A percentile compares a stretch with the other conserved stretches of the same genome.
Evolutionary conservation across 1,139 yeast species (phyloP).

Genomic region (Candida frijolesensis): DNA sequence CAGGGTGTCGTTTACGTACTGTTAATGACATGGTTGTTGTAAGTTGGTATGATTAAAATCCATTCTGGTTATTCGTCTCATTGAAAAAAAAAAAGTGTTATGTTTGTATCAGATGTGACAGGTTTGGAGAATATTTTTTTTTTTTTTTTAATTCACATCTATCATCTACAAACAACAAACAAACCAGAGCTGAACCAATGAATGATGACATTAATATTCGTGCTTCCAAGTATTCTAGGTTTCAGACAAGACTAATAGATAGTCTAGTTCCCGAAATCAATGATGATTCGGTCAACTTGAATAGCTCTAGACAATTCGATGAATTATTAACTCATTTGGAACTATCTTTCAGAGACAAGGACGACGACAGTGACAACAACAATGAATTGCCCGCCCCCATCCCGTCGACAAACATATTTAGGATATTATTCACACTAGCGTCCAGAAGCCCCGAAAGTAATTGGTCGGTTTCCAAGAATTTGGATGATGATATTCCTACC

Average conservation of each 20-base stretch:
- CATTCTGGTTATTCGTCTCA: not conserved
- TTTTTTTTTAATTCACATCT: no score
- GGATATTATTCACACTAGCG: conserved; percentile 35
- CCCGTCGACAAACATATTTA: conserved; percentile 29
- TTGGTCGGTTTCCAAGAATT: conserved; percentile 24
- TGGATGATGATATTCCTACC: conserved; percentile 19
- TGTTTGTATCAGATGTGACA: no score
- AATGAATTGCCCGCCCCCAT: conserved; percentile 12
- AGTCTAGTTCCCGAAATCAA: conserved; percentile 27
- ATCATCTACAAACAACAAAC: not conserved
- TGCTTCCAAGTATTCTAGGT: conserved; percentile 5
- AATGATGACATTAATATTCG: not conserved
- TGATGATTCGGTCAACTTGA: conserved; percentile 15
- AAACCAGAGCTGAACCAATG: not conserved
- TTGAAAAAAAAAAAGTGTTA: not conserved
- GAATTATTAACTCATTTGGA: conserved; percentile 31
- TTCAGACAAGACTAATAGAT: conserved; percentile 25
- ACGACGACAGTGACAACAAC: not conserved
- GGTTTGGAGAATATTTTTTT: no score
- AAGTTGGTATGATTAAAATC: not conserved
- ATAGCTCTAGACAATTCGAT: conserved; percentile 33
- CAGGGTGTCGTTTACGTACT: conserved; percentile 14
- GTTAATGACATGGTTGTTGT: conserved; percentile 19
- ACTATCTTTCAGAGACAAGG: conserved; percentile 14
- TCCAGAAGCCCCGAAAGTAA: conserved; percentile 29